Evolutionary conservation across 176 grass and related monocot genomes (phyloP).

Genomic region (Rhynchospora breviuscula): DNA sequence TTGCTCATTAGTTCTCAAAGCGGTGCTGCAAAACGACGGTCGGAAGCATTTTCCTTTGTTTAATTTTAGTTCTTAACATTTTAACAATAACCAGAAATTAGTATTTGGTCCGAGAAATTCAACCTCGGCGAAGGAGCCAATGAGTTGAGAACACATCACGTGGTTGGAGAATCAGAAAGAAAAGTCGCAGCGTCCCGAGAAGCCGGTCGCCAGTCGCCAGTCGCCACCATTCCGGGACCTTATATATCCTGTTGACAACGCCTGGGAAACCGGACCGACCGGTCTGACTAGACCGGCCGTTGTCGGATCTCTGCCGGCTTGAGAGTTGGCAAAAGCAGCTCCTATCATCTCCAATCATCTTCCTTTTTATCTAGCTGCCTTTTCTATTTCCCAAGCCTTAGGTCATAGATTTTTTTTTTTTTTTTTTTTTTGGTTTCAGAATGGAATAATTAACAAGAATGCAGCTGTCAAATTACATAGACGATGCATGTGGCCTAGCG

Average conservation of each 20-base stretch:
- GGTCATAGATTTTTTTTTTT: background rate
- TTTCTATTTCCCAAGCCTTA: background rate
- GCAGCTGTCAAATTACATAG: too few species aligned
- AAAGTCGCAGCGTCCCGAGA: background rate
- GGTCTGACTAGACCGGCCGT: constrained; percentile 13
- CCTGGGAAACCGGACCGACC: background rate
- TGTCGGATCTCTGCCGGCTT: constrained; percentile 25
- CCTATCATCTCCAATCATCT: background rate
- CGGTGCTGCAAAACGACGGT: background rate
- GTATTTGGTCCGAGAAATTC: background rate
- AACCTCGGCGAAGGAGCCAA: background rate
- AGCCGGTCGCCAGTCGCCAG: background rate
- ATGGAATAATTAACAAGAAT: background rate
- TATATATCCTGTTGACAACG: background rate
- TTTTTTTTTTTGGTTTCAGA: background rate
- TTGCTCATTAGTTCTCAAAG: too few species aligned
- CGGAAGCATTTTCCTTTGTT: background rate
- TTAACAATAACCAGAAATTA: background rate
- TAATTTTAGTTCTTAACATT: background rate
- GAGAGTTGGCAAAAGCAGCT: constrained; percentile 9
- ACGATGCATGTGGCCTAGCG: too few species aligned
- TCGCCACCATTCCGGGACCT: background rate
- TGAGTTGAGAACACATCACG: background rate
- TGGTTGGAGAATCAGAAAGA: constrained; percentile 3
- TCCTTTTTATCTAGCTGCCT: background rate